Base-by-base conservation (phyloP, 148 eudicot species). In the Cornus suecica region DNA sequence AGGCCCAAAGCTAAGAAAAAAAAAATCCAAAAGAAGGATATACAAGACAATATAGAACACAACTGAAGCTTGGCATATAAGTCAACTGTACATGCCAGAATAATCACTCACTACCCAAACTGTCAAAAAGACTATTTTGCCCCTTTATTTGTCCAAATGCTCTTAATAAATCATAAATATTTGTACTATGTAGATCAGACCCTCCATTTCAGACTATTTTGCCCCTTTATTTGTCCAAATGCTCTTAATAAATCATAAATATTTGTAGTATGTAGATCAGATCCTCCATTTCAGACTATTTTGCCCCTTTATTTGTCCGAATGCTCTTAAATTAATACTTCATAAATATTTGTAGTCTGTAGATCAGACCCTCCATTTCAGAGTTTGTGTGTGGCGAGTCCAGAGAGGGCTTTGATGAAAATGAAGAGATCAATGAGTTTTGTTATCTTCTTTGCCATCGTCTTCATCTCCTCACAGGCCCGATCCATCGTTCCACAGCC, bases 401-500 rank as follows among this genome's bases (percentile, higher is more conserved):
- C 37, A 45, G 27, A 28, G 8, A 41, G 60, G 76, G 74, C 1
- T 66, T 60, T 22, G 73, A 29, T 56, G 71, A 65, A 73, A 73
- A 80, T 62, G 76, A 77, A 15, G 66, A 74, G 63, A 60, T 25
- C 71, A 11, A 30, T 30, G 72, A 9, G 54, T 18, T 30, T 70
- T 30, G 0, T 72, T 25, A n/a, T 79, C 31, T 60, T 77, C 32
- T 22, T 74, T 29, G 65, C 60, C 66, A 72, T 79, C 4, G 3
- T 80, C 16, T 69, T 66, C 64, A 18, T n/a, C 58, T 24, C 56
- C 70, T 31, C 82, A 10, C 30, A 72, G 66, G 78, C 81, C 34
- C 52, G 71, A 80, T 75, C 86, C 0, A 80, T 76, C 28, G 14
- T 73, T 26, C 31, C 69, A 23, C 62, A 51, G 41, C 86, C 86